A percentile compares a stretch with the other conserved stretches of the same genome.
Evolutionary conservation across 352 stramenopile genomes (phyloP).

Genomic region (Globisporangium apiculatum): DNA sequence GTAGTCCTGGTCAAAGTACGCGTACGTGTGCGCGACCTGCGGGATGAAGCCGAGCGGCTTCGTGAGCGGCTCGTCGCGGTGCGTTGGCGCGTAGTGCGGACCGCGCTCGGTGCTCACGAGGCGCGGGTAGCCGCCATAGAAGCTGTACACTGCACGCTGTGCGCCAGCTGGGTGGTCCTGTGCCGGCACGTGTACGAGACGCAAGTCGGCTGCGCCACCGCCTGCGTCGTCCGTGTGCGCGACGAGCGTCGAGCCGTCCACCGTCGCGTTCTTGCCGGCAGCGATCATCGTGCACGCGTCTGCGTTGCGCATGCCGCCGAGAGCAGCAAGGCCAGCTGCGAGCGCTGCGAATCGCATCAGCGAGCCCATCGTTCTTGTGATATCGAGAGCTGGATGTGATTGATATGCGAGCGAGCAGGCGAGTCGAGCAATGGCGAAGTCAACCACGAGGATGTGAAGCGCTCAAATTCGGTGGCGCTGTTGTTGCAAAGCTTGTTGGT

Average conservation of each 20-base stretch:
- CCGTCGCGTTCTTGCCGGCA: constrained; percentile 66
- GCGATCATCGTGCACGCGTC: constrained; percentile 84
- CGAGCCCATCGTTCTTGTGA: too few species aligned
- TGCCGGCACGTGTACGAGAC: constrained; percentile 88
- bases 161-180: constrained; percentile 38
- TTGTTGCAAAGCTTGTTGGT: too few species aligned
- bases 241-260: constrained; percentile 81
- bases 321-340: background rate
- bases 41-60: constrained; percentile 79
- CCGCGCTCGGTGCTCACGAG: constrained; percentile 69
- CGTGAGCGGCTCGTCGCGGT: constrained; percentile 23
- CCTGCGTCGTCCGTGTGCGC: constrained; percentile 86
- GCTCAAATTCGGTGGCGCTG: too few species aligned
- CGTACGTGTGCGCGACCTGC: constrained; percentile 90
- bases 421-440: background rate
- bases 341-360: background rate
- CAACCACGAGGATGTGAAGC: too few species aligned
- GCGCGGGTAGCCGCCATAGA: constrained; percentile 64
- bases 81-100: constrained; percentile 43
- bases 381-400: too few species aligned
- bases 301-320: background rate
- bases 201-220: constrained; percentile 75
- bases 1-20: constrained; percentile 93
- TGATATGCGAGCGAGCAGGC: background rate
- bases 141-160: constrained; percentile 58